phyloP scores from a whole-genome alignment of 2,329 filamentous ascomycete species.

The Scedosporium dehoogii region DNA sequence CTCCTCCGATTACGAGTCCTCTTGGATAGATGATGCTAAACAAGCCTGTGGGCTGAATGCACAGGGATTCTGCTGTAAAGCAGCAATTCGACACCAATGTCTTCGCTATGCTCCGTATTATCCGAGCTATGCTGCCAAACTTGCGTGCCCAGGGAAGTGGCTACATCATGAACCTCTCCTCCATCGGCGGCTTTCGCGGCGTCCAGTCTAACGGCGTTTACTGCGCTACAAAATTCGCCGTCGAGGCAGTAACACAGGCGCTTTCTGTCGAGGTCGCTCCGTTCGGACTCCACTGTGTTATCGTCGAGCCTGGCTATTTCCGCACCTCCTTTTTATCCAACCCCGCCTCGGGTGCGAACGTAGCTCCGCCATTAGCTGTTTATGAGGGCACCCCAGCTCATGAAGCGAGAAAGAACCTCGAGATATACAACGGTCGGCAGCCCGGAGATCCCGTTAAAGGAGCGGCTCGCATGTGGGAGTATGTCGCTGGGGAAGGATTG shows the following conservation, averaged over 20 bases:
- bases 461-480: conserved; percentile 26
- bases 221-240: conserved; percentile 34
- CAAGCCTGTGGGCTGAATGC: neutral
- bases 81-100: conserved; percentile 37
- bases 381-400: conserved; percentile 20
- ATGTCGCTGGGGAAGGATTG: conserved; percentile 20
- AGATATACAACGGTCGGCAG: conserved; percentile 21
- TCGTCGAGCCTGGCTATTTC: conserved; percentile 43
- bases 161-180: conserved; percentile 35
- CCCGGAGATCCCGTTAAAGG: conserved; percentile 28
- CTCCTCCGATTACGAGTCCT: neutral
- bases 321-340: conserved; percentile 34
- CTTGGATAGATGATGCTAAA: neutral
- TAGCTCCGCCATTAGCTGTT: conserved; percentile 12
- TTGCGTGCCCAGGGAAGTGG: conserved; percentile 31
- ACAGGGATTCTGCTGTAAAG: conserved; percentile 26
- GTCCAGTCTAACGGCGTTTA: conserved; percentile 28
- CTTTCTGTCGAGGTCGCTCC: conserved; percentile 31
- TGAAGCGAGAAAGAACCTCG: conserved; percentile 16
- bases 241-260: conserved; percentile 33
- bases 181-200: conserved; percentile 33
- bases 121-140: conserved; percentile 34
- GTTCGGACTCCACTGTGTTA: conserved; percentile 31
- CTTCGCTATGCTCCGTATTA: conserved; percentile 36
- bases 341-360: conserved; percentile 3